phyloP scores from a whole-genome alignment of 2,329 filamentous ascomycete genomes.

The Talaromyces sp. region DNA sequence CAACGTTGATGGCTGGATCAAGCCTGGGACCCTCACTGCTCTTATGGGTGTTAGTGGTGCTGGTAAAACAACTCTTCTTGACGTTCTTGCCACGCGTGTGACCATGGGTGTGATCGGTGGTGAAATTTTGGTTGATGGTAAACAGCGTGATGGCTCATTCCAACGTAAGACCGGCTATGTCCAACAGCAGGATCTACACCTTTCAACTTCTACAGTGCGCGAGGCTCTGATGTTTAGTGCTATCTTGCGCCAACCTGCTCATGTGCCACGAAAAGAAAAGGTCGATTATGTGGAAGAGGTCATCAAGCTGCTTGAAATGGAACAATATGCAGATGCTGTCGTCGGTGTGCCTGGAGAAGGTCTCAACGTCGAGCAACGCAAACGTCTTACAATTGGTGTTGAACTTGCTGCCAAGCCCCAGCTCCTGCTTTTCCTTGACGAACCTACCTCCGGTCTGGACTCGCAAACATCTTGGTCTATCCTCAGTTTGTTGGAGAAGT shows the following conservation, averaged over 20 bases:
- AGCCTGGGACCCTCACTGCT: conserved; percentile 83
- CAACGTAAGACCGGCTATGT: conserved; percentile 90
- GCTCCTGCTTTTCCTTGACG: conserved; percentile 85
- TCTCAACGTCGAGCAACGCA: conserved; percentile 60
- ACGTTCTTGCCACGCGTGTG: conserved; percentile 78
- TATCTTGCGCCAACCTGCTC: conserved; percentile 73
- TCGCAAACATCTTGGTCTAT: conserved; percentile 93
- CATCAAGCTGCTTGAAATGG: conserved; percentile 86
- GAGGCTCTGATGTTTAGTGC: conserved; percentile 86
- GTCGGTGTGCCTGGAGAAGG: conserved; percentile 86
- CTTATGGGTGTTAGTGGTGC: conserved; percentile 88
- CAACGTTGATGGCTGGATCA: conserved; percentile 87
- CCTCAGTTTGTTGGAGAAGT: conserved; percentile 78
- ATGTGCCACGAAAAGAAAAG: conserved; percentile 71
- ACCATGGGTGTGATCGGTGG: conserved; percentile 86
- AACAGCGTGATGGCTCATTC: conserved; percentile 72
- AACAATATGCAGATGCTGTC: conserved; percentile 81
- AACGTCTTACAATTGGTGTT: conserved; percentile 89
- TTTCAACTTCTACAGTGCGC: conserved; percentile 78
- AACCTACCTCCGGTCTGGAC: conserved; percentile 91
- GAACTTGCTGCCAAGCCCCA: conserved; percentile 90
- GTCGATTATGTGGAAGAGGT: conserved; percentile 84
- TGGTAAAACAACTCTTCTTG: conserved; percentile 88
- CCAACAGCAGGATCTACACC: conserved; percentile 87
- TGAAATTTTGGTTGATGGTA: conserved; percentile 78